A percentile compares a stretch with the other conserved stretches of the same genome.
Conservation (phyloP, 1,284 basidiomycete species). For the Uromyces viciae-fabae region DNA sequence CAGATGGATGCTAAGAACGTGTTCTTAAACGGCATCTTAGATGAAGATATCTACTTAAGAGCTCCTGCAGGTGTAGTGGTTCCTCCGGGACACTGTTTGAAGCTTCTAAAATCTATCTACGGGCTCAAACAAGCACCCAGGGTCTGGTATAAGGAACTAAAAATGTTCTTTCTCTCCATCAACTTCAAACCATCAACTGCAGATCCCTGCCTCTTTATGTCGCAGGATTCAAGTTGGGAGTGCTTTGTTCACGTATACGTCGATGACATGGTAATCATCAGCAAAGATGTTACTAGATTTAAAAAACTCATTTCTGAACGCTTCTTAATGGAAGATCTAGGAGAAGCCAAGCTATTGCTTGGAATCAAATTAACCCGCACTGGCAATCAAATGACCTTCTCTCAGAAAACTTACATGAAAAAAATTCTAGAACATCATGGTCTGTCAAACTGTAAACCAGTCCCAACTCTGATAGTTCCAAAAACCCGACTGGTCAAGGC, state of each 20-base stretch:
- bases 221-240: neutral
- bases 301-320: neutral
- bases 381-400: too few species aligned
- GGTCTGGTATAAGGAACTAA: neutral
- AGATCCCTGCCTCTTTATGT: neutral
- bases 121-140: neutral
- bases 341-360: neutral
- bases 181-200: neutral
- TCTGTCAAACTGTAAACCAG: neutral
- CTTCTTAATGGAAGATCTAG: neutral
- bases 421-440: neutral
- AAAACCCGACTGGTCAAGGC: neutral
- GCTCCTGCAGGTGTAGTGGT: neutral
- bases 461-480: neutral
- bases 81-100: neutral
- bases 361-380: neutral
- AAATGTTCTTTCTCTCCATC: neutral
- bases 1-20: too few species aligned
- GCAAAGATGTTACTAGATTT: neutral
- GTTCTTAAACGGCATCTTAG: neutral
- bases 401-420: neutral
- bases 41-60: neutral
- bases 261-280: conserved; percentile 2
- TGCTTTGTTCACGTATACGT: conserved; percentile 14
- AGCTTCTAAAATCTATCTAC: neutral